Evolutionary conservation across 1,139 yeast species (phyloP), one percentile per base, ranked within the genome.

Genomic region (Kazachstania sp.): DNA sequence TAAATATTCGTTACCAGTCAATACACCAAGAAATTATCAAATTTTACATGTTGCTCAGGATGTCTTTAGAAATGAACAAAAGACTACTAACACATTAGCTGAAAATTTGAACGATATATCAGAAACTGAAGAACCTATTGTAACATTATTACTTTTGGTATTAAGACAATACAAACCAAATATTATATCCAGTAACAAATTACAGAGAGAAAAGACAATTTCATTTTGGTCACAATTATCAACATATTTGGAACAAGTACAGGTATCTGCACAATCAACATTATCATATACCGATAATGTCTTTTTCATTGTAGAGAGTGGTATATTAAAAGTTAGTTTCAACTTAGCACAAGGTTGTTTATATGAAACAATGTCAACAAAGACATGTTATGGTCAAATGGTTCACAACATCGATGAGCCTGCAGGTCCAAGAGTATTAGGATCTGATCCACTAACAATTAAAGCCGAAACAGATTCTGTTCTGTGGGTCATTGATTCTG

Each of bases 301-400:
- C 44, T 80, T 90, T 53, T 83, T 84, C 60, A 64, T 86, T 18
- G 82, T 92, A 18, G 97, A 90, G 58, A 72, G 81, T 1, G 98
- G 98, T 0, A 72, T 86, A 37, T 71, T 92, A 39, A 75, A 83
- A 39, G 79, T 86, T 3, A 77, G 61, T 53, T 81, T 71, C 66
- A 73, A 74, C 52, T 64, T 73, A 56, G 72, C 75, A 54, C 74
- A 74, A 54, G 76, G 85, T 3, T 78, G 76, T 40, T 73, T 90
- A 35, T 77, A 76, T 49, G 92, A 92, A 51, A 82, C 87, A 16
- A 78, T 90, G 49, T 74, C 92, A 32, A 95, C 96, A n/a, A 79
- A 88, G 53, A 88, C 97, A 0, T 82, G 95, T 4, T 86, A 88
- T 65, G 98, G 98, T 56, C 72, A 52, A 49, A 63, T 63, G 32